Evolutionary conservation across 2,329 filamentous ascomycete genomes (phyloP), one percentile per base, ranked within the genome.

Genomic region (Phaeoacremonium minimum): DNA sequence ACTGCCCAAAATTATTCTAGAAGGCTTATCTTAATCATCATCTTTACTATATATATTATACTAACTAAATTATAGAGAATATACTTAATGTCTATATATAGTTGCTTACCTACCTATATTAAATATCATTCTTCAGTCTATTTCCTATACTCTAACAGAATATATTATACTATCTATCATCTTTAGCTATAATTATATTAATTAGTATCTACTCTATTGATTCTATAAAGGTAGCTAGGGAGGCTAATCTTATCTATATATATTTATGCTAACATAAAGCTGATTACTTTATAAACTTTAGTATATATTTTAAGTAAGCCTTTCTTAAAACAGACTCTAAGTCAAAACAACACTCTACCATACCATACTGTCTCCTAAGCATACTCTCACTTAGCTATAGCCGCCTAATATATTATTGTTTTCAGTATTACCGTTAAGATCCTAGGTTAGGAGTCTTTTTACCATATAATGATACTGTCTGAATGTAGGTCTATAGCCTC

Each of bases 401-500:
- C 43, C 15, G 37, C 32, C 19, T 26, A 7, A 30, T 43, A 40
- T 33, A 45, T 41, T 18, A 16, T 42, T 20, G 35, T 14, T 22
- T 43, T 47, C 18, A 40, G 41, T 17, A 37, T 38, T 37, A 40
- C 42, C 28, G 35, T 45, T 15, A 38, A 33, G 19, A 32, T 45
- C 30, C 20, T 32, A 9, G 40, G 33, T n/a, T 5, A 32, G 29
- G 16, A 36, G 26, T 29, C 29, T 30, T 20, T 42, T 32, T 35
- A 19, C n/a, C n/a, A n/a, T n/a, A n/a, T n/a, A n/a, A n/a, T n/a
- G n/a, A n/a, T n/a, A n/a, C n/a, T 18, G 30, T 16, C 31, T 15
- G 31, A 19, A 17, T 17, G 33, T 18, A 30, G 19, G 65, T 68
- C 15, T 64, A 50, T 42, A 64, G 63, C 46, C 66, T 69, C 41